Conservation (phyloP, 1,284 basidiomycete species). For the Irpex lacteus region DNA sequence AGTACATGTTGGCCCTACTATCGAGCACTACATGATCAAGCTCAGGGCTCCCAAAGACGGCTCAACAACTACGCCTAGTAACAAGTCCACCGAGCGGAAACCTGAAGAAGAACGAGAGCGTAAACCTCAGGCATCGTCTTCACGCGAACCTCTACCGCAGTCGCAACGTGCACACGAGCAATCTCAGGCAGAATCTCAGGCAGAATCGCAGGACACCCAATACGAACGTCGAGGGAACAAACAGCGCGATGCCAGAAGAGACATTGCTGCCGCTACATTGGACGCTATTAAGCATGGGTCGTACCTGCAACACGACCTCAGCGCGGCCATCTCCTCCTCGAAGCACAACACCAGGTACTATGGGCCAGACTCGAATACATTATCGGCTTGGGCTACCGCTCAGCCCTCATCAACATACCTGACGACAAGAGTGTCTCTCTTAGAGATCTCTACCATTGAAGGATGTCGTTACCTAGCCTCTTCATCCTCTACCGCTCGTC, state of each 20-base stretch:
- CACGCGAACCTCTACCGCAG: not conserved
- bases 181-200: not conserved
- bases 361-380: slow-evolving; percentile 31
- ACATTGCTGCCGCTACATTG: slow-evolving; percentile 32
- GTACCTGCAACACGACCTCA: slow-evolving; percentile 31
- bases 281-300: slow-evolving; percentile 30
- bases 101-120: not conserved
- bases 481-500: slow-evolving; percentile 9
- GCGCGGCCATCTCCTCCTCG: slow-evolving; percentile 28
- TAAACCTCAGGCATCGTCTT: not conserved
- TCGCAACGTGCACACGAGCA: too few relatives aligned
- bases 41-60: not conserved
- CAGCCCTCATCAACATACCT: slow-evolving; percentile 11
- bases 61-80: not conserved
- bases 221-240: not conserved
- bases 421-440: slow-evolving; percentile 35
- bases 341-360: slow-evolving; percentile 42
- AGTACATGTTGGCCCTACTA: not conserved
- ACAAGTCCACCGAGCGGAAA: not conserved
- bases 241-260: slow-evolving; percentile 10
- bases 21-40: slow-evolving; percentile 1
- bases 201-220: not conserved
- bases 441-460: slow-evolving; percentile 54
- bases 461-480: slow-evolving; percentile 36
- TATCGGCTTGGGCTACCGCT: slow-evolving; percentile 35